phyloP scores from a whole-genome alignment of 2,329 filamentous ascomycete genomes.

The Fusarium oligoseptatum region DNA sequence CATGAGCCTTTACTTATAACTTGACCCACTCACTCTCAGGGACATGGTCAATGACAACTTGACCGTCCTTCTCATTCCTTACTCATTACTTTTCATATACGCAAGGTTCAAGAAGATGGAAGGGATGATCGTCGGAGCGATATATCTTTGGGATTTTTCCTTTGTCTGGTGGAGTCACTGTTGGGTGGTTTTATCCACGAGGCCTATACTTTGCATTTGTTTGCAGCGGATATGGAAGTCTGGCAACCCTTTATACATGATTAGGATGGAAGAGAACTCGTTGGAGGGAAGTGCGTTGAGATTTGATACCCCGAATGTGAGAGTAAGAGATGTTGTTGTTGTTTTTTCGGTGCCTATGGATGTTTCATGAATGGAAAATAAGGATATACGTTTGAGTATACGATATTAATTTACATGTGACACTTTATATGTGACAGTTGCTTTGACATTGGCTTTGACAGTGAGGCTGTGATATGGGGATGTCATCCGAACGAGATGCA shows the following conservation, averaged over 20 bases:
- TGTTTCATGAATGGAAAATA: neutral
- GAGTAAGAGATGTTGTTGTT: constrained; percentile 17
- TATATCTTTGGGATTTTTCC: constrained; percentile 2
- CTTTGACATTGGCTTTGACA: neutral
- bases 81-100: constrained; percentile 18
- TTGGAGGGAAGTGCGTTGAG: constrained; percentile 18
- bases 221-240: constrained; percentile 13
- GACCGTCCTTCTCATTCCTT: constrained; percentile 13
- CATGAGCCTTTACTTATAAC: neutral
- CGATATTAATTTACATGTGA: neutral
- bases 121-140: neutral
- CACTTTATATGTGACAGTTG: neutral
- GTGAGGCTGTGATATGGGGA: neutral
- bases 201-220: constrained; percentile 24
- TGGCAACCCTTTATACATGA: constrained; percentile 30
- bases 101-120: neutral
- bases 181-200: constrained; percentile 12
- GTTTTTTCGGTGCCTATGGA: neutral
- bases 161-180: neutral
- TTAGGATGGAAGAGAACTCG: constrained; percentile 10
- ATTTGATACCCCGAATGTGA: constrained; percentile 41
- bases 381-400: neutral
- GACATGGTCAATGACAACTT: neutral
- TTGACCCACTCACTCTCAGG: neutral
- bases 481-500: neutral